Evolutionary conservation across 768 basidiomycete species (phyloP), one percentile per base, ranked within the genome.

Genomic region (Tricholoma matsutake): DNA sequence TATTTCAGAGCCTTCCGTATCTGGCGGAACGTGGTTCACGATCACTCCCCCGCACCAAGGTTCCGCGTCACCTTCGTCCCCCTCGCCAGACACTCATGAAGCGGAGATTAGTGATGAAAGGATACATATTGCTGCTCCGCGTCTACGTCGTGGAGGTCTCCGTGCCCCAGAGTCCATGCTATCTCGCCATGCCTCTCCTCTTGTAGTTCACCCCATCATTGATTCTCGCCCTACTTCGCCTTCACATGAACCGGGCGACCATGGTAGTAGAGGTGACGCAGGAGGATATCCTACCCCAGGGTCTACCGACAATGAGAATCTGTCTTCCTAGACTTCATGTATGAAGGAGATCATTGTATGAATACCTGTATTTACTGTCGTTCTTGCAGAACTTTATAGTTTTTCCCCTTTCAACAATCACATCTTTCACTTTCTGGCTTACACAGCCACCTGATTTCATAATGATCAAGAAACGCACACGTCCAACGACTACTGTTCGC

Each of bases 391-490:
- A 7, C 41, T 10, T n/a, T 47, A 9, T 47, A 47, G 18, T 43
- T 18, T 9, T 45, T 45, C 6, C 8, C 10, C 6, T n/a, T 39
- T 39, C 6, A n/a, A 45, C 18, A 45, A 45, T 20, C n/a, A 43
- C 18, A 37, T 37, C 37, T 20, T 43, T n/a, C 5, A 18, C 10
- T 11, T 47, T 9, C 22, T 47, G 41, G 5, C n/a, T 43, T 3
- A 18, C 43, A 45, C 43, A 45, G 43, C 43, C 43, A 45, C 43
- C 18, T 45, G 18, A 45, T 10, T n/a, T 25, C 8, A 11, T 22
- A 31, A 86, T 88, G 82, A 89, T 92, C 79, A 92, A 85, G 78
- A 89, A 85, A 75, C 87, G 91, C 35, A 80, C 75, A 55, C 84
- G 90, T 41, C 90, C 90, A 37, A 86, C 85, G 66, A 77, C 81